These are phyloP conservation scores for Singerocomus inundabilis DNA, from an alignment of 1,284 basidiomycete species.

Conservation along the genomic window DNA sequence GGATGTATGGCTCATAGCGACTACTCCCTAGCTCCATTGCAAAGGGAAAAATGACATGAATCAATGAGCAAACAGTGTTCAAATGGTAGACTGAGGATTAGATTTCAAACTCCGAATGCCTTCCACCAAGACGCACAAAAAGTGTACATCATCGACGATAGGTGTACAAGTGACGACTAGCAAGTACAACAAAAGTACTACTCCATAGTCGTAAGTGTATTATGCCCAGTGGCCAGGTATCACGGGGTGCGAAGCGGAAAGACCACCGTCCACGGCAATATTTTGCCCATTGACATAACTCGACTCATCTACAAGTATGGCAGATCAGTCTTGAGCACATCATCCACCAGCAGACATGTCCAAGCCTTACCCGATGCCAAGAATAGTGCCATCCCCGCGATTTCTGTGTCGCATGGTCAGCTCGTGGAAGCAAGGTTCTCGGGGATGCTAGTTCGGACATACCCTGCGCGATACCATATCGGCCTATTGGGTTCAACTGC, in stretches of 20 bases:
- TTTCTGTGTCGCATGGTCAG: slow-evolving; percentile 48
- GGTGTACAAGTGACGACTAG: neutral
- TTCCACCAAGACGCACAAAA: too few relatives aligned
- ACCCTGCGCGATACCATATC: slow-evolving; percentile 81
- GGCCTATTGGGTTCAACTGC: slow-evolving; percentile 80
- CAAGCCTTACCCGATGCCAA: slow-evolving; percentile 73
- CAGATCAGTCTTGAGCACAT: slow-evolving; percentile 13
- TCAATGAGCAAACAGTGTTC: too few relatives aligned
- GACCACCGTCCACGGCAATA: slow-evolving; percentile 83
- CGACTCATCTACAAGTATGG: slow-evolving; percentile 63
- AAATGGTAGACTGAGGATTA: too few relatives aligned
- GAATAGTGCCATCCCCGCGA: slow-evolving; percentile 83
- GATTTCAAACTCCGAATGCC: too few relatives aligned
- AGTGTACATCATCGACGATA: neutral
- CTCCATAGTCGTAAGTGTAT: neutral
- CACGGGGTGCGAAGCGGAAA: slow-evolving; percentile 60
- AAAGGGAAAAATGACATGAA: too few relatives aligned
- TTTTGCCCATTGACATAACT: slow-evolving; percentile 93
- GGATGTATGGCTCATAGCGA: too few relatives aligned
- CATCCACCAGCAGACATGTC: neutral
- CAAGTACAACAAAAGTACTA: neutral
- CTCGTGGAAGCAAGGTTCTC: slow-evolving; percentile 14
- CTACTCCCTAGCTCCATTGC: too few relatives aligned
- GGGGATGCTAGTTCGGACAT: slow-evolving; percentile 8
- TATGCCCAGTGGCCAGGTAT: slow-evolving; percentile 38